Conservation (phyloP, 306 rosid species). For the Nissolia schottii region DNA sequence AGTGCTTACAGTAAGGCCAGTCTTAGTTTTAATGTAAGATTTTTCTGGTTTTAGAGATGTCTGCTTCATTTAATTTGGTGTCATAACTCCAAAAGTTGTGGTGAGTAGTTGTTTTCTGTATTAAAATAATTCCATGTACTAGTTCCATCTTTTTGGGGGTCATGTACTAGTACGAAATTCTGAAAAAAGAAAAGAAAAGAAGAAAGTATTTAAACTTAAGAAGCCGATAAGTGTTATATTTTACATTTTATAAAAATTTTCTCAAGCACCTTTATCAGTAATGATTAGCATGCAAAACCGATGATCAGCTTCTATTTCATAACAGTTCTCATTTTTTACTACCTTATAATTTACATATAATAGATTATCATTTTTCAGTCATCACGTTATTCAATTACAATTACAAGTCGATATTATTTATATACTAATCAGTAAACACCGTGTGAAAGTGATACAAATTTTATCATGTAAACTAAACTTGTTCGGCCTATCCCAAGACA, state of each 20-base stretch:
- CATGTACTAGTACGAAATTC: no score
- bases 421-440: background rate
- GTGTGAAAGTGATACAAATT: background rate
- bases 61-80: background rate
- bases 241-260: no score
- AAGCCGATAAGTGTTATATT: no score
- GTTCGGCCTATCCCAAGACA: background rate
- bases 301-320: background rate
- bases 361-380: background rate
- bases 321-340: background rate
- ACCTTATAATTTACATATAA: background rate
- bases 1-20: background rate
- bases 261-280: background rate
- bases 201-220: no score
- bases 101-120: no score
- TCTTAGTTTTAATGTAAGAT: no score
- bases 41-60: background rate
- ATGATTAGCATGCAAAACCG: background rate
- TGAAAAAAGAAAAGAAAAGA: no score
- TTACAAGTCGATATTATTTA: background rate
- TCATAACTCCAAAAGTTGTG: background rate
- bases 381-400: no score
- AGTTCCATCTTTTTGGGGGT: no score
- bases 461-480: background rate
- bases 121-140: no score